Base-by-base conservation (phyloP, 306 rosid genomes). In the Medicago ruthenica region DNA sequence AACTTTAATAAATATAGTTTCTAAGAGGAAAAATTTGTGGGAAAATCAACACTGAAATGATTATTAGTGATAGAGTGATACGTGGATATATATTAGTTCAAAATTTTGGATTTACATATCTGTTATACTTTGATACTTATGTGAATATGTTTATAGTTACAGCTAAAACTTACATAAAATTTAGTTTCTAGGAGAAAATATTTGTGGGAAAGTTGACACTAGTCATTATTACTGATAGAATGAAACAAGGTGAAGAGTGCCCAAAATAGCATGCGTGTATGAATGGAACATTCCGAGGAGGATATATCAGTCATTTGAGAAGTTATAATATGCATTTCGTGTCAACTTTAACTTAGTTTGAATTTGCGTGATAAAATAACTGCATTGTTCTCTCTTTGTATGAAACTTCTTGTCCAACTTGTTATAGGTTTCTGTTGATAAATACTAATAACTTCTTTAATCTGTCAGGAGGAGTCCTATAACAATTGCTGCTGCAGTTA, bases 391-490 rank as follows among this genome's bases (percentile, higher is more conserved):
- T 24, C 74, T 50, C 59, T 50, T 36, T 11, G 45, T 57, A 9
- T 62, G 42, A 31, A 31, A 70, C 62, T 45, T 42, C 62, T 36
- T 42, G 22, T 63, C 36, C 40, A 45, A 31, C 65, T 55, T 71
- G 60, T 68, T 31, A n/a, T 64, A 17, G 62, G 36, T 50, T 61
- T 27, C 24, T 53, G 74, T 39, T 10, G 70, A 67, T 62, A 20
- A 13, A 22, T 73, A 65, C 75, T 82, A 24, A 75, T 42, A 3
- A 51, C 27, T 31, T 58, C 22, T 48, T 61, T 66, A 47, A 54
- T 76, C 27, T 85, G 66, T 27, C 91, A 95, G 99, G 97, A 89
- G 99, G 91, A 95, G 99, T 83, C 98, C 98, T 71, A 92, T 95
- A 84, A 92, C 98, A 20, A 95, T 92, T 74, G 97, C 98, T 51